These are phyloP conservation scores for Plasmodium chabaudi DNA, from an alignment of 169 alveolate genomes.

Conservation along the genomic window DNA sequence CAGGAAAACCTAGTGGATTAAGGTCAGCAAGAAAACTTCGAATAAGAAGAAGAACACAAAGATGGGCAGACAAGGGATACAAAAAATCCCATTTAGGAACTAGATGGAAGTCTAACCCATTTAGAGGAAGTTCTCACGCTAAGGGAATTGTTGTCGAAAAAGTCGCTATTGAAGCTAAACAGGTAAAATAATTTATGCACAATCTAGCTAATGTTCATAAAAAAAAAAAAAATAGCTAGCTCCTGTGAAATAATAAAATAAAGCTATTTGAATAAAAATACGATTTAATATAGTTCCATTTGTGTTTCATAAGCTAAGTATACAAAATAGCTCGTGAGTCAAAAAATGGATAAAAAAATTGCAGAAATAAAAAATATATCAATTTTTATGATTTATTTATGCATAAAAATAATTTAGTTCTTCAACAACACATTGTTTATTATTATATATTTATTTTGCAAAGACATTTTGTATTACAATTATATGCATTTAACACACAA, in stretches of 20 bases:
- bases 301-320: slow-evolving; percentile 52
- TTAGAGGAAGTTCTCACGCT: slow-evolving; percentile 99
- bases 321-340: slow-evolving; percentile 50
- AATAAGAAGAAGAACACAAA: slow-evolving; percentile 95
- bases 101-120: slow-evolving; percentile 97
- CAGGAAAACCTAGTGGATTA: slow-evolving; percentile 98
- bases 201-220: too few species aligned
- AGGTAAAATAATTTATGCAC: slow-evolving; percentile 82
- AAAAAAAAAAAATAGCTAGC: too few species aligned
- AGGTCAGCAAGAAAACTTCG: slow-evolving; percentile 98
- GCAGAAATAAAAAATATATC: background rate
- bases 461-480: too few species aligned
- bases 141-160: slow-evolving; percentile 99
- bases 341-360: slow-evolving; percentile 67
- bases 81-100: slow-evolving; percentile 97
- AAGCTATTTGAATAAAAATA: too few species aligned
- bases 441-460: background rate
- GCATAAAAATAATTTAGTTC: slow-evolving; percentile 40
- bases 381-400: slow-evolving; percentile 31
- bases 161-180: slow-evolving; percentile 99
- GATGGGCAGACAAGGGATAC: slow-evolving; percentile 99
- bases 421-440: slow-evolving; percentile 2
- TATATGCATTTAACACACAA: too few species aligned
- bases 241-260: too few species aligned
- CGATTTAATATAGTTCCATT: slow-evolving; percentile 20